These are phyloP conservation scores for Ephemerocybe angulata DNA, from an alignment of 768 basidiomycete genomes.

Conservation along the genomic window DNA sequence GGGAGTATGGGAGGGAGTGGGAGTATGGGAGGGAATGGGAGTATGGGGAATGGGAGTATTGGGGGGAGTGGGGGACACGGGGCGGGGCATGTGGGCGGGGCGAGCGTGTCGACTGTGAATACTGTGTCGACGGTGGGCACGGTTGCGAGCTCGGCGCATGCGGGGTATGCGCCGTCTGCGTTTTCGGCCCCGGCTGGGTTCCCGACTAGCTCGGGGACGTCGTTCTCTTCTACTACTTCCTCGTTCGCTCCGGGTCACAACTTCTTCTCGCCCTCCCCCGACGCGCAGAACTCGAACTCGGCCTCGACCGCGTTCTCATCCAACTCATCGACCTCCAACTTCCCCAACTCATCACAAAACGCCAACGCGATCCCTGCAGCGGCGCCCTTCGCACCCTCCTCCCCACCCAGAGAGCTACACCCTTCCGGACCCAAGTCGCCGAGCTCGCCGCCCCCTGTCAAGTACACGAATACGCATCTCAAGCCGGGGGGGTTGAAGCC, in stretches of 20 bases:
- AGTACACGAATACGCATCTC: no score
- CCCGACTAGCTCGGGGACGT: no score
- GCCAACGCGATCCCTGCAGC: no score
- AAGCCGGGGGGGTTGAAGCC: constrained; percentile 6
- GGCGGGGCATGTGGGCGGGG: background rate
- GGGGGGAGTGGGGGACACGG: no score
- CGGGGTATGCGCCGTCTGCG: background rate
- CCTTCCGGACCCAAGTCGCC: background rate
- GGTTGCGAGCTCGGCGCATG: background rate
- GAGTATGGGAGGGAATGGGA: no score
- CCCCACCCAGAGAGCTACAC: background rate
- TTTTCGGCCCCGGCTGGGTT: background rate
- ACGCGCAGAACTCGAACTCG: background rate
- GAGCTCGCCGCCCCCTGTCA: background rate
- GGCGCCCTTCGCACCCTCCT: no score
- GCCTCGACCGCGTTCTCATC: no score
- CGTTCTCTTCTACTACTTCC: constrained; percentile 9
- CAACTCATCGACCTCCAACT: background rate
- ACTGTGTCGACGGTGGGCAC: constrained; percentile 2
- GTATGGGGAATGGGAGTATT: no score
- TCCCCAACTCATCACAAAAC: background rate
- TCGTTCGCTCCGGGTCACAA: background rate
- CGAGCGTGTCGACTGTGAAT: background rate
- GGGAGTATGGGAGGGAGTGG: no score
- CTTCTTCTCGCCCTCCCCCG: constrained; percentile 5